A percentile compares a stretch with the other conserved stretches of the same genome.
phyloP scores from a whole-genome alignment of 2,329 filamentous ascomycete genomes.

The Periglandula ipomoeae region DNA sequence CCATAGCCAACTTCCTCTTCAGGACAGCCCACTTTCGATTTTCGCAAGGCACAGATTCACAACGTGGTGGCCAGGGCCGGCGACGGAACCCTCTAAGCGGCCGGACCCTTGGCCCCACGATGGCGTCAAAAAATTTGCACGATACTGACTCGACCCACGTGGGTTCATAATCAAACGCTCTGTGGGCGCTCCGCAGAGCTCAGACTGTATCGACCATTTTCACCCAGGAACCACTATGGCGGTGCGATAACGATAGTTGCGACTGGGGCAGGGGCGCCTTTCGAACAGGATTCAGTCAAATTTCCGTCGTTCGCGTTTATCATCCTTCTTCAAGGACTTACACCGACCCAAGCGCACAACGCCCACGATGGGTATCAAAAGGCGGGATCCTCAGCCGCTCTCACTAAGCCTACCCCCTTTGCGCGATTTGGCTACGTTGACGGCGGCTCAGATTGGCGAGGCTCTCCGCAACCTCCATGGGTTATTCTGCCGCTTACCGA shows the following conservation, averaged over 20 bases:
- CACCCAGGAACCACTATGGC: neutral
- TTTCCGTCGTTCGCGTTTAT: neutral
- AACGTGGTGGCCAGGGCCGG: neutral
- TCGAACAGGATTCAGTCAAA: neutral
- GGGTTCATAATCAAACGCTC: slow-evolving; percentile 3
- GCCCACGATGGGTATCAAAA: slow-evolving; percentile 1
- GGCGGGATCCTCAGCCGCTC: neutral
- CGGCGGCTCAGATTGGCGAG: slow-evolving; percentile 4
- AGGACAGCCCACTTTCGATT: neutral
- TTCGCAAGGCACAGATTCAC: slow-evolving; percentile 27
- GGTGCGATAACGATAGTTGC: neutral
- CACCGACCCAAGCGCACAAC: neutral
- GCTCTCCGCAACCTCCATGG: slow-evolving; percentile 4
- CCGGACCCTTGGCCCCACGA: slow-evolving; percentile 4
- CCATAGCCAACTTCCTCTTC: too few species aligned
- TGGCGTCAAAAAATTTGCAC: slow-evolving; percentile 5
- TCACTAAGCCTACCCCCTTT: slow-evolving; percentile 6
- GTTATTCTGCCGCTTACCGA: slow-evolving; percentile 8
- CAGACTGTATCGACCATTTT: neutral
- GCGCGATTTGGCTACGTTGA: slow-evolving; percentile 3
- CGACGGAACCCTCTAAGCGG: neutral
- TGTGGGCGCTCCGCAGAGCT: neutral
- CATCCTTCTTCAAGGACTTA: neutral
- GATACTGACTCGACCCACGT: slow-evolving; percentile 7
- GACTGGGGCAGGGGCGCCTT: neutral